Evolutionary conservation across 768 basidiomycete genomes (phyloP).

Genomic region (Tricholoma saponaceum): DNA sequence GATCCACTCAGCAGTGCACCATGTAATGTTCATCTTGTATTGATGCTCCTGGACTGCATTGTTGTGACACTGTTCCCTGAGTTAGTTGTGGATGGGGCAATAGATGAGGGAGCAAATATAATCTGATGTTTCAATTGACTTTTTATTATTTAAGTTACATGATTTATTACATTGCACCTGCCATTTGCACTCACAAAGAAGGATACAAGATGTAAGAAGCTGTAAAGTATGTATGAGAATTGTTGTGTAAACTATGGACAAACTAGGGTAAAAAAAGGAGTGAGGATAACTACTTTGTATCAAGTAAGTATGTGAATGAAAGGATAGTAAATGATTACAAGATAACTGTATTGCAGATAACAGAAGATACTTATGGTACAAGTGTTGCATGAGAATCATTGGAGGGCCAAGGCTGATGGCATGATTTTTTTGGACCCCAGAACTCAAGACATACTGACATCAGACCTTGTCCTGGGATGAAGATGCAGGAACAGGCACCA

Average conservation of each 20-base stretch:
- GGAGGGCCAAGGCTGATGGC: too few relatives aligned
- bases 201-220: too few relatives aligned
- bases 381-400: too few relatives aligned
- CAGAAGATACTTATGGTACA: background rate
- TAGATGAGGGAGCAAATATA: background rate
- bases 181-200: too few relatives aligned
- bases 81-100: constrained; percentile 27
- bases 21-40: constrained; percentile 78
- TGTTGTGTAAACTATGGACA: background rate
- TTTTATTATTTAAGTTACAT: background rate
- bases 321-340: background rate
- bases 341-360: background rate
- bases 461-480: background rate
- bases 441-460: background rate
- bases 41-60: constrained; percentile 71
- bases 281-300: too few relatives aligned
- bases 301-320: background rate
- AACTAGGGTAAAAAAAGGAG: background rate
- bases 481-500: background rate
- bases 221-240: background rate
- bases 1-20: constrained; percentile 56
- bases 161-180: background rate
- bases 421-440: too few relatives aligned
- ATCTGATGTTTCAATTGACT: background rate
- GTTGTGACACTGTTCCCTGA: constrained; percentile 79